Conservation (phyloP, 2,329 filamentous ascomycete species). For the Akanthomyces muscarius region DNA sequence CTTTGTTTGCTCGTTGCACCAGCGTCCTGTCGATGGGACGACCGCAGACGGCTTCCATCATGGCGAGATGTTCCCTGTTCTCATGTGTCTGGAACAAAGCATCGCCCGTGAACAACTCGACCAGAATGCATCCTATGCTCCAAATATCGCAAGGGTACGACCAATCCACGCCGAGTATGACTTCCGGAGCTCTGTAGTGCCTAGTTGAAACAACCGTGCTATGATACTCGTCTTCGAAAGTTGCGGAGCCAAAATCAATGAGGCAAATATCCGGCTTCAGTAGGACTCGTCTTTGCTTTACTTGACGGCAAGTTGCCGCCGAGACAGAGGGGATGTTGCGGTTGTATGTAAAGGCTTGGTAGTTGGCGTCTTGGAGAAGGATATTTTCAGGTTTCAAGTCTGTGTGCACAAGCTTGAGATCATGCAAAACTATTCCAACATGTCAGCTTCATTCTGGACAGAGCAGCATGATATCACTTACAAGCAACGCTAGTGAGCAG, state of each 20-base stretch:
- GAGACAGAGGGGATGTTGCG: constrained; percentile 66
- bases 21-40: constrained; percentile 42
- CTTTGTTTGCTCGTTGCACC: constrained; percentile 13
- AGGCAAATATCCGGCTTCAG: constrained; percentile 66
- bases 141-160: constrained; percentile 70
- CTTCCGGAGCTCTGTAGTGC: constrained; percentile 67
- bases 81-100: constrained; percentile 70
- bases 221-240: constrained; percentile 70
- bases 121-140: constrained; percentile 70
- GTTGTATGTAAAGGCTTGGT: constrained; percentile 69
- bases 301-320: constrained; percentile 54
- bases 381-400: constrained; percentile 70
- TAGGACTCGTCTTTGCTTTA: constrained; percentile 60
- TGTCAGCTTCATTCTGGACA: constrained; percentile 20
- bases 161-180: constrained; percentile 67
- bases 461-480: neutral
- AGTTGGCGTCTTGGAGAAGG: constrained; percentile 59
- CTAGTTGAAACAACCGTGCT: constrained; percentile 67
- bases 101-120: constrained; percentile 69
- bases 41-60: constrained; percentile 68
- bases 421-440: constrained; percentile 69
- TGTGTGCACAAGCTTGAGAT: constrained; percentile 95
- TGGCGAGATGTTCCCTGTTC: constrained; percentile 68
- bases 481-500: constrained; percentile 18
- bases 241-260: constrained; percentile 69